Evolutionary conservation across 352 stramenopile species (phyloP), one percentile per base, ranked within the genome.

Genomic region (Phytophthora litchii): DNA sequence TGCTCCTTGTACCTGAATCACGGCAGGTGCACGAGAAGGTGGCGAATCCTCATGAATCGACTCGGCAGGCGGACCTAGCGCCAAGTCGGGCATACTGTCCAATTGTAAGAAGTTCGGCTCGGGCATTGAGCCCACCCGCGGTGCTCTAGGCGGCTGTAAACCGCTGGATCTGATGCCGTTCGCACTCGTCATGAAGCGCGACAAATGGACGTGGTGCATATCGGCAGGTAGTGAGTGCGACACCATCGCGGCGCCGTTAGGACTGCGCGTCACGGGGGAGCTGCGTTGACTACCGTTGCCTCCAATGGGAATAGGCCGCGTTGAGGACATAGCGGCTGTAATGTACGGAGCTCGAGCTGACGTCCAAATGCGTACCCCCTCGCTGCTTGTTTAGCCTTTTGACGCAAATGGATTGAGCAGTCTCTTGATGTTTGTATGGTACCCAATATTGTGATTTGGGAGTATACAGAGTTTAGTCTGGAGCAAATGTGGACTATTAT

Each of bases 201-300:
- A 72, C 11, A 70, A 32, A 34, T 76, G 67, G 45, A 72, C 48
- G 54, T 75, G 68, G 49, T 73, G 72, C 66, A 78, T 77, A 60
- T 80, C 74, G 16, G 77, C 78, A 12, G 81, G 81, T 54, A 85
- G 82, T 35, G 81, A 91, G 42, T 89, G 79, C 19, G 79, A 77
- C n/a, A 87, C 71, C 38, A 73, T 35, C 21, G 50, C 19, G 6
- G 12, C 23, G 32, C 34, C 37, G 37, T 50, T 66, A n/a, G 49
- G 52, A 40, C 66, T 76, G 19, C 45, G 48, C 9, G 65, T 52
- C 17, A 45, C 47, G 20, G 70, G 70, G 47, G 78, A 88, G 16
- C 63, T 68, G 47, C 74, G 77, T 54, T 83, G 74, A 13, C 72
- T 83, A 31, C 74, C 60, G 45, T 43, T 70, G 54, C 64, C 40